phyloP scores from a whole-genome alignment of 352 stramenopile species.

The Globisporangium okanoganense region DNA sequence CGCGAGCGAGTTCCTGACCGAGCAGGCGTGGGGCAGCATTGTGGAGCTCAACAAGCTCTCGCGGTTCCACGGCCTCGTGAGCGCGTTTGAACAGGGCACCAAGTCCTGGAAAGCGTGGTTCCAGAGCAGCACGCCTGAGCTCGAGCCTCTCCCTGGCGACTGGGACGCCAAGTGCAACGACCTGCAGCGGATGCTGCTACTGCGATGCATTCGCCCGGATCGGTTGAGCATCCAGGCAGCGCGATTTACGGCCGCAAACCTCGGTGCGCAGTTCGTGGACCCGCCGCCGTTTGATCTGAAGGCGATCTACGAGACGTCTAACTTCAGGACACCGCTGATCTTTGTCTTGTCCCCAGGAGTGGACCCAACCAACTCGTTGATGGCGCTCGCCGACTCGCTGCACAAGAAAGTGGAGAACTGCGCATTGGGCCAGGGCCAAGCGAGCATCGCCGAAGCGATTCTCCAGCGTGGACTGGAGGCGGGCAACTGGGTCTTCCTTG shows the following conservation, averaged over 20 bases:
- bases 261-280: slow-evolving; percentile 92
- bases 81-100: slow-evolving; percentile 87
- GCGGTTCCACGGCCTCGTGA: slow-evolving; percentile 85
- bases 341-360: slow-evolving; percentile 95
- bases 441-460: slow-evolving; percentile 87
- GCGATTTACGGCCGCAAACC: slow-evolving; percentile 89
- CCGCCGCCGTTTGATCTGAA: slow-evolving; percentile 91
- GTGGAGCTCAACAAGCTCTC: slow-evolving; percentile 91
- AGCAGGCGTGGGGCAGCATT: slow-evolving; percentile 85
- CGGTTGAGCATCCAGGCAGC: slow-evolving; percentile 89
- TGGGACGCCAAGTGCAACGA: slow-evolving; percentile 93
- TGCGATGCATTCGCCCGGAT: slow-evolving; percentile 91
- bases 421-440: slow-evolving; percentile 92
- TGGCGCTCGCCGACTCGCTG: slow-evolving; percentile 76
- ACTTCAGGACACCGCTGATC: slow-evolving; percentile 90
- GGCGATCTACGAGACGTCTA: slow-evolving; percentile 87
- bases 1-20: slow-evolving; percentile 83
- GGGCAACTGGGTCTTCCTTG: slow-evolving; percentile 94
- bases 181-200: slow-evolving; percentile 91
- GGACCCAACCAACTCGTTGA: slow-evolving; percentile 92
- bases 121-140: slow-evolving; percentile 87
- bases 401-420: slow-evolving; percentile 90
- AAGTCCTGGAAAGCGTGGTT: slow-evolving; percentile 86
- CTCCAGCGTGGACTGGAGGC: slow-evolving; percentile 80
- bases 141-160: slow-evolving; percentile 87